These are phyloP conservation scores for Lasiodiplodia citricola DNA, from an alignment of 2,329 filamentous ascomycete genomes.

Conservation along the genomic window DNA sequence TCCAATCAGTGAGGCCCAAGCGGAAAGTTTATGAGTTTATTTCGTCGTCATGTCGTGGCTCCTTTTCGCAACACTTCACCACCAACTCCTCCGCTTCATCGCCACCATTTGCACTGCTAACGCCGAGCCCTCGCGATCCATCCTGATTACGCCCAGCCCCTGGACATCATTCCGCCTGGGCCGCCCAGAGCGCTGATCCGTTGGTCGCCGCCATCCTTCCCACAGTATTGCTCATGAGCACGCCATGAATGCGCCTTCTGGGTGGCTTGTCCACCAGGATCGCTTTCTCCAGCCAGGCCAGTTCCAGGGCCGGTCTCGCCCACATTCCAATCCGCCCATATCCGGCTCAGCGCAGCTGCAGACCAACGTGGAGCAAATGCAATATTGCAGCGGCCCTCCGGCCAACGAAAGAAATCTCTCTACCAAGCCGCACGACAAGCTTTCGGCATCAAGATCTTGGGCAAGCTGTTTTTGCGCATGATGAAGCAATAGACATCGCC, in stretches of 20 bases:
- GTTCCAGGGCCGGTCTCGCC: neutral
- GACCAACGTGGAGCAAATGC: conserved; percentile 5
- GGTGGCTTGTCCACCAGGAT: conserved; percentile 24
- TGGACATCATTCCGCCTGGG: neutral
- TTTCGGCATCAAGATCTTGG: neutral
- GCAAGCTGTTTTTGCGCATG: conserved; percentile 2
- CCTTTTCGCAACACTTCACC: neutral
- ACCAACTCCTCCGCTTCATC: neutral
- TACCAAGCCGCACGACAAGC: neutral
- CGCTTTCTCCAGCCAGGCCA: conserved; percentile 23
- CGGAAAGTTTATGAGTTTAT: conserved; percentile 17
- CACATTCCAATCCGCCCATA: neutral
- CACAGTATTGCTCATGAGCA: neutral
- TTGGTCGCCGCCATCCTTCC: neutral
- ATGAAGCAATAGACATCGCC: neutral
- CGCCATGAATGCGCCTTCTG: conserved; percentile 15
- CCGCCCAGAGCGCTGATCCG: neutral
- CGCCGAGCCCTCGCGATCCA: neutral
- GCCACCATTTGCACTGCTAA: neutral
- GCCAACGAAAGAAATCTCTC: neutral
- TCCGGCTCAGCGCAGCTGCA: neutral
- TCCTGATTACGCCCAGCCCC: neutral
- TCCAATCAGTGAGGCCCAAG: neutral
- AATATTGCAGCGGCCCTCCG: neutral
- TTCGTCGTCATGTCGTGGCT: neutral